Evolutionary conservation across 2,329 filamentous ascomycete genomes (phyloP).

Genomic region (Myriosclerotinia scirpicola): DNA sequence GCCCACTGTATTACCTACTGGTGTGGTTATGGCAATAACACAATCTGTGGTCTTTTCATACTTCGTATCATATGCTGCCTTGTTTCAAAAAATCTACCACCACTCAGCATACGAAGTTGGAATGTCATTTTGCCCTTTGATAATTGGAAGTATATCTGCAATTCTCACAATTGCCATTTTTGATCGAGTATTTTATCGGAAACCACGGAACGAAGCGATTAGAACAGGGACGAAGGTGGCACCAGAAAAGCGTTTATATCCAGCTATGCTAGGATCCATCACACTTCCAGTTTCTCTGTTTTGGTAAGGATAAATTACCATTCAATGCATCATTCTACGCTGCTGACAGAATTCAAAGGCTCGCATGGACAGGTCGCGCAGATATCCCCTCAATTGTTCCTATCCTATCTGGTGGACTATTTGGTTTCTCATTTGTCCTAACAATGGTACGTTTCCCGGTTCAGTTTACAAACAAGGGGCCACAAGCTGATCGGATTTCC

Average conservation of each 20-base stretch:
- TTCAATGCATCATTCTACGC: too few species aligned
- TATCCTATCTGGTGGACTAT: conserved; percentile 41
- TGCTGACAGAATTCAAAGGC: conserved; percentile 3
- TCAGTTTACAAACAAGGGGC: accelerated
- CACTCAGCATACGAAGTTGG: conserved; percentile 24
- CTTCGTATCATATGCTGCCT: conserved; percentile 22
- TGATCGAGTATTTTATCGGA: conserved; percentile 18
- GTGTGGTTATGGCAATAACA: conserved; percentile 21
- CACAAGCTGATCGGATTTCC: background rate
- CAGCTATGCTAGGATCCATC: conserved; percentile 52
- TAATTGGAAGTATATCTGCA: conserved; percentile 20
- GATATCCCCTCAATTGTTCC: conserved; percentile 38
- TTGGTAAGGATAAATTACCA: conserved; percentile 40
- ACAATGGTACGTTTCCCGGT: conserved; percentile 50
- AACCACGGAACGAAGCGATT: conserved; percentile 7
- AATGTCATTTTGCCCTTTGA: conserved; percentile 24
- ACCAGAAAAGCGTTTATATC: conserved; percentile 59
- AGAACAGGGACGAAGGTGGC: conserved; percentile 31
- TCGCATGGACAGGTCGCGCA: conserved; percentile 32
- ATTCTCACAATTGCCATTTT: conserved; percentile 17
- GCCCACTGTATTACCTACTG: conserved; percentile 23
- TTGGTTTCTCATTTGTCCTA: conserved; percentile 59
- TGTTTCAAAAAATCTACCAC: conserved; percentile 25
- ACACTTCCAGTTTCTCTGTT: conserved; percentile 36
- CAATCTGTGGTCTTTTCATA: conserved; percentile 27